These are phyloP conservation scores for Phytophthora sojae DNA, from an alignment of 352 stramenopile species.

Conservation along the genomic window DNA sequence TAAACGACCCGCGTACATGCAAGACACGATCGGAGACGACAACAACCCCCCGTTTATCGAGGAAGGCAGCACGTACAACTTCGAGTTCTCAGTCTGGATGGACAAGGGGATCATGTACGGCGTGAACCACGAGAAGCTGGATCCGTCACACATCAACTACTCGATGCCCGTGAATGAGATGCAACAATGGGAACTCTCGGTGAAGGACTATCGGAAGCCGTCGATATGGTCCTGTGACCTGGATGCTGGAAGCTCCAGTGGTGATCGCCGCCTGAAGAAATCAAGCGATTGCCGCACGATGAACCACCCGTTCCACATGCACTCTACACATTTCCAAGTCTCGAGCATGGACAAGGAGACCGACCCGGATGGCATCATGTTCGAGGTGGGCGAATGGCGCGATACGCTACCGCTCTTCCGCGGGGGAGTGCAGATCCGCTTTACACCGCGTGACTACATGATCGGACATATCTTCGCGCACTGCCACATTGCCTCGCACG, in stretches of 20 bases:
- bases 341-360: slow-evolving; percentile 47
- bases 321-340: slow-evolving; percentile 80
- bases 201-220: slow-evolving; percentile 58
- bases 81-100: slow-evolving; percentile 83
- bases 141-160: slow-evolving; percentile 59
- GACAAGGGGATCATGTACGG: slow-evolving; percentile 58
- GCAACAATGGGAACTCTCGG: slow-evolving; percentile 73
- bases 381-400: slow-evolving; percentile 72
- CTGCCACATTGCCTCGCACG: slow-evolving; percentile 79
- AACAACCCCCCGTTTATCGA: slow-evolving; percentile 33
- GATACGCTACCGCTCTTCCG: slow-evolving; percentile 82
- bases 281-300: slow-evolving; percentile 65
- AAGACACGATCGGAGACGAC: slow-evolving; percentile 29
- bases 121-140: slow-evolving; percentile 69
- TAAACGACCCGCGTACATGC: slow-evolving; percentile 71
- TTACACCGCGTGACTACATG: slow-evolving; percentile 72
- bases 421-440: slow-evolving; percentile 68
- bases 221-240: slow-evolving; percentile 48
- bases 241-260: slow-evolving; percentile 28
- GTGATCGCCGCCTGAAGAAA: slow-evolving; percentile 16
- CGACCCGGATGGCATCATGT: slow-evolving; percentile 67
- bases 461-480: slow-evolving; percentile 71
- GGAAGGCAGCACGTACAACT: slow-evolving; percentile 61
- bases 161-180: slow-evolving; percentile 74
- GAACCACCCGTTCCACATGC: slow-evolving; percentile 85